These are phyloP conservation scores for Euphorbia schlechtendalii DNA, from an alignment of 441 rosid species.

Conservation along the genomic window DNA sequence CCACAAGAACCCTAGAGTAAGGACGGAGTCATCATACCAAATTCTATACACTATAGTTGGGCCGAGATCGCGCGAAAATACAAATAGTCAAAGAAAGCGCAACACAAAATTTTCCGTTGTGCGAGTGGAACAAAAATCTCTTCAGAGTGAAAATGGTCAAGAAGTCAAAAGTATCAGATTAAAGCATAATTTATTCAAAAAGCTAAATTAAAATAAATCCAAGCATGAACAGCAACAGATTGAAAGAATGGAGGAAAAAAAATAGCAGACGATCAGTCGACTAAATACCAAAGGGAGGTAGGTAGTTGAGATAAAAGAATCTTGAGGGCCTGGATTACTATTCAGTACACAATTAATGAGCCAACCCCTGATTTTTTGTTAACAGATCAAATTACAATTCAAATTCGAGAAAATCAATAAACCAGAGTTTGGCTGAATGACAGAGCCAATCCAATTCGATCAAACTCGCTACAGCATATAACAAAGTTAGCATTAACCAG, in stretches of 20 bases:
- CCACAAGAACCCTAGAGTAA: not conserved
- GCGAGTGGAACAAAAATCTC: not conserved
- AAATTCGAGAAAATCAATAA: constrained; percentile 2
- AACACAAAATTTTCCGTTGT: not conserved
- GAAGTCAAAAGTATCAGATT: not conserved
- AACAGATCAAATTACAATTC: constrained; percentile 6
- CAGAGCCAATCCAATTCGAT: not conserved
- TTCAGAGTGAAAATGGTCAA: not conserved
- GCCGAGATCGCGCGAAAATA: not conserved
- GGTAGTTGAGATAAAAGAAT: not conserved
- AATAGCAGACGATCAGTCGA: not conserved
- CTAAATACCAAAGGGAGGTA: not conserved
- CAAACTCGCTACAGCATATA: no score
- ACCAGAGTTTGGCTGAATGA: not conserved
- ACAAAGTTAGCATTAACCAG: no score
- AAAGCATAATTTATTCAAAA: not conserved
- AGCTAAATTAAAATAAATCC: not conserved
- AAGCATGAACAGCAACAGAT: not conserved
- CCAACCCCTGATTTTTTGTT: not conserved
- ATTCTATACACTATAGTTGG: not conserved
- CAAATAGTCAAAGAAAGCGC: not conserved
- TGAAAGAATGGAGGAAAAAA: no score
- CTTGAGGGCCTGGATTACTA: constrained; percentile 2
- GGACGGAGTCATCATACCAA: not conserved
- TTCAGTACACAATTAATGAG: not conserved